Percentiles rank a stretch among this genome's conserved stretches.
Conservation (phyloP, 495 filamentous ascomycete species). For the Aspergillus funiculosus region DNA sequence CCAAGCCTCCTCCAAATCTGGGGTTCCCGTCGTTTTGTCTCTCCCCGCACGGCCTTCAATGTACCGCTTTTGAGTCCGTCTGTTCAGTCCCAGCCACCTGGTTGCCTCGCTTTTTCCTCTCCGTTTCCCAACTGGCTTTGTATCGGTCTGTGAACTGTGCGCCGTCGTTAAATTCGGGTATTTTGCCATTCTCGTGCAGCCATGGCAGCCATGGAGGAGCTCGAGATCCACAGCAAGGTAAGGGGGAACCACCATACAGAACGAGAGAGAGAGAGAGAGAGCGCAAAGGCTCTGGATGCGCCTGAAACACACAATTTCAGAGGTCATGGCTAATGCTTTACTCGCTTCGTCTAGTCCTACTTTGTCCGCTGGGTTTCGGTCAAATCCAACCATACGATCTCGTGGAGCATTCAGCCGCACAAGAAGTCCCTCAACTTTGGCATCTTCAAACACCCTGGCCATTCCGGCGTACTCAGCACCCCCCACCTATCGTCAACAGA, state of each 20-base stretch:
- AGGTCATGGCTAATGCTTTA: constrained; percentile 2
- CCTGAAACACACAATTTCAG: not conserved
- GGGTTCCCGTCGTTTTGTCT: not conserved
- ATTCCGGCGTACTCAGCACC: constrained; percentile 45
- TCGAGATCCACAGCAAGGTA: constrained; percentile 98
- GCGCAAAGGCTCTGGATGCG: not conserved
- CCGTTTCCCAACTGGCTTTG: not conserved
- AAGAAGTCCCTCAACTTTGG: constrained; percentile 98
- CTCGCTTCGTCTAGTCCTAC: constrained; percentile 63
- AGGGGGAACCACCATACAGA: constrained; percentile 18
- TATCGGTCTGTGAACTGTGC: constrained; percentile 4
- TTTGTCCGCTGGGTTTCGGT: constrained; percentile 96
- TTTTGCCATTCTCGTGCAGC: constrained; percentile 20
- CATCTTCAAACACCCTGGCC: constrained; percentile 91
- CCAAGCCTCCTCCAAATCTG: too few species aligned
- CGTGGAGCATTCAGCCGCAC: constrained; percentile 95
- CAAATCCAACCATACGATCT: constrained; percentile 81
- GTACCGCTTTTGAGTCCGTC: too few species aligned
- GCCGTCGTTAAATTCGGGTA: too few species aligned
- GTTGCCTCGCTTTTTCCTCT: too few species aligned
- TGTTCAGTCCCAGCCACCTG: too few species aligned
- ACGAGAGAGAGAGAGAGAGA: too few species aligned
- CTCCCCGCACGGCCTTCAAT: not conserved
- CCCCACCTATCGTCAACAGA: constrained; percentile 36
- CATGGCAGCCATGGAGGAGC: constrained; percentile 94